Conservation (phyloP, 2,329 filamentous ascomycete genomes). For the Rutstroemia sp. region DNA sequence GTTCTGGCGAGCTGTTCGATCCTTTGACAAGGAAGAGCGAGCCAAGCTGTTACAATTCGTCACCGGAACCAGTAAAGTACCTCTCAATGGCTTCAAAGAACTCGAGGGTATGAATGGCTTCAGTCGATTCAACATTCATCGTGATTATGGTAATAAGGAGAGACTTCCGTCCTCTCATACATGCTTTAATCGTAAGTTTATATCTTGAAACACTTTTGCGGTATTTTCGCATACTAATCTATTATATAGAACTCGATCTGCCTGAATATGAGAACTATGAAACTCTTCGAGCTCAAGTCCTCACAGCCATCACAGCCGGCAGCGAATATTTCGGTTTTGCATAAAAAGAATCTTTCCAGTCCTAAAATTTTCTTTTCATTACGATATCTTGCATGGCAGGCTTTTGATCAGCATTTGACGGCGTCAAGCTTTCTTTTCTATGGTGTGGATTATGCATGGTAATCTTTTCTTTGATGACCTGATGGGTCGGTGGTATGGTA, state of each 20-base stretch:
- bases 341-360: conserved; percentile 38
- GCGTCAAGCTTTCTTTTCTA: conserved; percentile 19
- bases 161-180: conserved; percentile 94
- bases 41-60: conserved; percentile 97
- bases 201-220: neutral
- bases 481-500: no score
- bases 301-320: conserved; percentile 95
- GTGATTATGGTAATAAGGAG: conserved; percentile 94
- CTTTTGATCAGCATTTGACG: conserved; percentile 30
- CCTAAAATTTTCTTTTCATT: conserved; percentile 13
- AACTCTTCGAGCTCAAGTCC: conserved; percentile 73
- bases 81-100: conserved; percentile 97
- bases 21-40: conserved; percentile 97
- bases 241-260: conserved; percentile 75
- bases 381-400: conserved; percentile 24
- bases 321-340: conserved; percentile 98
- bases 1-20: conserved; percentile 98
- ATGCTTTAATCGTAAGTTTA: conserved; percentile 92
- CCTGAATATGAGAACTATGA: conserved; percentile 98
- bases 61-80: conserved; percentile 96
- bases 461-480: neutral
- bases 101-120: conserved; percentile 99
- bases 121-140: conserved; percentile 97
- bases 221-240: conserved; percentile 18
- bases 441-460: conserved; percentile 19